Evolutionary conservation across 257 asterid species (phyloP).

Genomic region (Dorcoceras hygrometricum): DNA sequence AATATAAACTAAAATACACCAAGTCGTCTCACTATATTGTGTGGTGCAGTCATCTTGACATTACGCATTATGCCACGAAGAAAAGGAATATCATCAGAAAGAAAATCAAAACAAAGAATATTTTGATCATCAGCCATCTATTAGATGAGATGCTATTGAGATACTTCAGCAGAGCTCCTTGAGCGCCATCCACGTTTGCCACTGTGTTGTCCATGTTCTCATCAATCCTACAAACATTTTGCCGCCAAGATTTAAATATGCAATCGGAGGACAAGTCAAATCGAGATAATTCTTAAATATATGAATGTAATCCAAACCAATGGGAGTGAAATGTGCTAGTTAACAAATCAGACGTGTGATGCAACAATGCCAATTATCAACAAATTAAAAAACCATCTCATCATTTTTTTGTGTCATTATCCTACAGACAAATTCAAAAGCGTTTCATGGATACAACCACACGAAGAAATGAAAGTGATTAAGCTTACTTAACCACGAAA

Average conservation of each 20-base stretch:
- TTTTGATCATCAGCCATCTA: conserved; percentile 97
- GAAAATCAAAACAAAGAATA: conserved; percentile 81
- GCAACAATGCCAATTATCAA: background rate
- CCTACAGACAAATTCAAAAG: background rate
- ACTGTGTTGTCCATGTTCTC: conserved; percentile 91
- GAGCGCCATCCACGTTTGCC: conserved; percentile 87
- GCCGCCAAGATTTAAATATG: conserved; percentile 12
- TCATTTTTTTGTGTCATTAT: background rate
- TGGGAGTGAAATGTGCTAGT: too few species aligned
- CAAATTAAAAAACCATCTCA: background rate
- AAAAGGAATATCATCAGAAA: conserved; percentile 90
- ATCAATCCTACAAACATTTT: conserved; percentile 62
- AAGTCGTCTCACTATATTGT: conserved; percentile 21
- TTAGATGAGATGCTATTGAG: conserved; percentile 94
- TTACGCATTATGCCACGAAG: conserved; percentile 61
- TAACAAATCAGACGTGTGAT: background rate
- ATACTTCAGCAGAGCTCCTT: conserved; percentile 82
- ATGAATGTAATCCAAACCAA: too few species aligned
- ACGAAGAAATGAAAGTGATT: background rate
- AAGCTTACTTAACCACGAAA: background rate
- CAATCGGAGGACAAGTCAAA: background rate
- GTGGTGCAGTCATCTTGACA: background rate
- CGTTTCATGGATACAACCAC: background rate
- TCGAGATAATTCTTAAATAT: too few species aligned
- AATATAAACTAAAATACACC: background rate